Base-by-base conservation (phyloP, 2,329 filamentous ascomycete genomes). In the Aspergillus costaricaensis region DNA sequence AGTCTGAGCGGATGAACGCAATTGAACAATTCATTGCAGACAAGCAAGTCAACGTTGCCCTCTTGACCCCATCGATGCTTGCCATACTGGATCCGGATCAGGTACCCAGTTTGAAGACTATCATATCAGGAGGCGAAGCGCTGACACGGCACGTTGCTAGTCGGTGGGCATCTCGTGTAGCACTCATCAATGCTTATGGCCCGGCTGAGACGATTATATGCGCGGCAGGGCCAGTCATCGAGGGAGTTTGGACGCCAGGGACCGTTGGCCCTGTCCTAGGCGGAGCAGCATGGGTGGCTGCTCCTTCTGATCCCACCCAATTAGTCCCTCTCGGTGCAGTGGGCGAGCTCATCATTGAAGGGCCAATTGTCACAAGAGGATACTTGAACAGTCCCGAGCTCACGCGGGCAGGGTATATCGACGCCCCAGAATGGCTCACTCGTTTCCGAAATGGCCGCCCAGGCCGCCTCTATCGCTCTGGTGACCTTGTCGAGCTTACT, bases 311-410 rank as follows among this genome's bases (percentile, higher is more conserved):
- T 80, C 39, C 81, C 75, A 30, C 80, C 77, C 77, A 80, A 77
- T 38, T 57, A 3, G 47, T 17, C 9, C 5, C 83, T 82, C 68
- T 81, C 85, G 73, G 88, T 82, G 1, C 81, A 81, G 2, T 77
- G 8, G 68, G 68, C n/a, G 68, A 71, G 55, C 60, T 71, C 3
- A 19, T 66, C 17, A 17, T 71, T 2, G 67, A 70, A 48, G 67
- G 68, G 0, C 82, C 83, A 1, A 79, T 83, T 19, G 83, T 88
- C 0, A 84, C 83, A 2, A 74, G 82, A 23, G 85, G 84, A 7
- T 88, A 88, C 60, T 72, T 86, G 8, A 80, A 81, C 43, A 81
- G 86, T 60, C 74, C 78, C 0, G 79, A 77, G n/a, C 85, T 83
- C 71, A 87, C 85, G 0, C 77, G 75, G 0, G 76, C 77, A n/a